Base-by-base conservation (phyloP, 495 filamentous ascomycete species). In the Neurospora sublineolata region DNA sequence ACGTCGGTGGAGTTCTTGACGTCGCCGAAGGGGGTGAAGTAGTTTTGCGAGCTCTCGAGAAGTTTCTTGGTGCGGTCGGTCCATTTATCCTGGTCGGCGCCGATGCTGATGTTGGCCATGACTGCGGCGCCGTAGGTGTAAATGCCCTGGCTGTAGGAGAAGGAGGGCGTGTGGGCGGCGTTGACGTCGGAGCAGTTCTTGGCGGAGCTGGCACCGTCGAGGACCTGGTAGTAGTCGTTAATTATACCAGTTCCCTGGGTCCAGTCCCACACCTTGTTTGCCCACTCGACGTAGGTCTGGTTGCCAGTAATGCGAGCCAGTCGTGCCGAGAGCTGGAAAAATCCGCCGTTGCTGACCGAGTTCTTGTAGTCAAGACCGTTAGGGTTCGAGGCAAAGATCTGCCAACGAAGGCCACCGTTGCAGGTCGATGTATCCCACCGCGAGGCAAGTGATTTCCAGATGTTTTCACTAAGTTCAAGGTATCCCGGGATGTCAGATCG, bases 351-450 rank as follows among this genome's bases (percentile, higher is more conserved):
- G 74, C 86, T 86, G 74, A 92, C 88, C 23, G 86, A 81, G 80
- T 92, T 92, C 75, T 91, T 92, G 85, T 92, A 90, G 72, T 82
- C 82, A 37, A 88, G 82, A n/a, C 94, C 93, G 68, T 86, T 88
- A 10, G 83, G 83, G 74, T 95, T 94, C 71, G 86, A 90, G 1
- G 87, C 86, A 78, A 91, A 93, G 72, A 97, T 94, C 81, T 97
- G 93, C 94, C 94, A 97, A 20, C 87, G 80, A 67, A 97, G 78
- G 6, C 93, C 93, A 41, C 92, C 93, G 39, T 82, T 83, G 73
- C 93, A 95, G 16, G 82, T 83, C 3, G 82, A 81, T 0, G 79
- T 82, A 78, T 96, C 88, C 93, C 93, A 97, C 12, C 92, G 85
- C 4, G 79, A 75, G 5, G 79, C 84, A 72, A 85, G 78, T 10